A percentile compares a stretch with the other conserved stretches of the same genome.
phyloP scores from a whole-genome alignment of 2,329 filamentous ascomycete species.

The Colletotrichum incanum region DNA sequence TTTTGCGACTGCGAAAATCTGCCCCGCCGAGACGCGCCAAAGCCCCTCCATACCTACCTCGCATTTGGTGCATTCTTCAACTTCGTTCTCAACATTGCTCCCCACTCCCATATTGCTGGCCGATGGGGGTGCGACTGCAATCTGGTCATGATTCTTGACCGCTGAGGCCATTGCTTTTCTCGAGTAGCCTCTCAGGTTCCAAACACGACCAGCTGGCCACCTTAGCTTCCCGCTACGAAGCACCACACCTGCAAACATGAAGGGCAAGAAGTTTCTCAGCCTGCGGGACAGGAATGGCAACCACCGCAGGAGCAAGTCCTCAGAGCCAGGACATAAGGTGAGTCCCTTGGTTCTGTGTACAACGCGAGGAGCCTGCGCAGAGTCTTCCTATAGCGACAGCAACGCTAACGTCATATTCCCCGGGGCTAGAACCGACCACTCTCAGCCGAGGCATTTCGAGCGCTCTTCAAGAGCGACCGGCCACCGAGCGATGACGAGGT shows the following conservation, averaged over 20 bases:
- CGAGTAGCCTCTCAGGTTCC: conserved; percentile 27
- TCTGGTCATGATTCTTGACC: conserved; percentile 36
- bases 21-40: conserved; percentile 41
- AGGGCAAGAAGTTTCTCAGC: conserved; percentile 78
- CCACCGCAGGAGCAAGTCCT: conserved; percentile 70
- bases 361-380: conserved; percentile 29
- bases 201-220: neutral
- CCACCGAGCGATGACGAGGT: conserved; percentile 70
- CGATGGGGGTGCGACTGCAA: conserved; percentile 39
- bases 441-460: conserved; percentile 72
- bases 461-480: conserved; percentile 76
- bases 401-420: conserved; percentile 19
- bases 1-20: conserved; percentile 42
- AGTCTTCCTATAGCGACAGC: conserved; percentile 2
- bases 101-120: conserved; percentile 39
- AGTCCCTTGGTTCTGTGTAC: conserved; percentile 39
- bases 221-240: conserved; percentile 14
- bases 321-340: conserved; percentile 70
- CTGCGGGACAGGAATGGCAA: conserved; percentile 75
- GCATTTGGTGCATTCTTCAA: conserved; percentile 36
- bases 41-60: conserved; percentile 36
- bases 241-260: conserved; percentile 59
- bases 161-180: conserved; percentile 33
- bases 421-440: conserved; percentile 64
- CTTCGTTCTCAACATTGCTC: conserved; percentile 24